phyloP scores from a whole-genome alignment of 371 early-diverging fungal species.

The Sporodiniella umbellata region DNA sequence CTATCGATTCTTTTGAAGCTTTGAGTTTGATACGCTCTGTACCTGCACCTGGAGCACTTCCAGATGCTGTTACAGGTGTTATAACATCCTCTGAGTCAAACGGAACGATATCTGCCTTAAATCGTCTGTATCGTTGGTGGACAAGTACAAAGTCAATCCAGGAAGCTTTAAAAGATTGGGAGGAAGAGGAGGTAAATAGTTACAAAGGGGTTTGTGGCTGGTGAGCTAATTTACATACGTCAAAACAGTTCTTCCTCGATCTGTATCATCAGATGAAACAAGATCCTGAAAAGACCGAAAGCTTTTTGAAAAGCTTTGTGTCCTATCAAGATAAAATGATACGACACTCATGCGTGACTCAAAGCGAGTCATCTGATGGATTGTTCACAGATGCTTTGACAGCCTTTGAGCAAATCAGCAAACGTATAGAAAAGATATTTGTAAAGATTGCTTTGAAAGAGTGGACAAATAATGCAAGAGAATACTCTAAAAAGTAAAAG shows the following conservation, averaged over 20 bases:
- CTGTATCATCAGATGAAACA: slow-evolving; percentile 46
- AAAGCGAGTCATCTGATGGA: slow-evolving; percentile 2
- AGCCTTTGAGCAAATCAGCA: slow-evolving; percentile 29
- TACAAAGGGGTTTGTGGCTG: neutral
- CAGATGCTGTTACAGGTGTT: slow-evolving; percentile 48
- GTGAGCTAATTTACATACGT: neutral
- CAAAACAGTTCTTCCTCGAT: slow-evolving; percentile 52
- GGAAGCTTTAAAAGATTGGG: slow-evolving; percentile 47
- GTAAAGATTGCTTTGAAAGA: slow-evolving; percentile 56
- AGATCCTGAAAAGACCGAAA: slow-evolving; percentile 5
- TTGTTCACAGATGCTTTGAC: slow-evolving; percentile 23
- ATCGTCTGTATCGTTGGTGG: slow-evolving; percentile 52
- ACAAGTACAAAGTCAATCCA: slow-evolving; percentile 41
- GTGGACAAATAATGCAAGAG: slow-evolving; percentile 52
- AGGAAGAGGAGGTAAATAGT: slow-evolving; percentile 54
- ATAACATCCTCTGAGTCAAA: slow-evolving; percentile 34
- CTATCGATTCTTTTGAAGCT: slow-evolving; percentile 52
- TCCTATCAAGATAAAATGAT: slow-evolving; percentile 13
- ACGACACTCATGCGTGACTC: slow-evolving; percentile 3
- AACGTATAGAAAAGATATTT: slow-evolving; percentile 51
- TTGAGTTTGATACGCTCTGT: slow-evolving; percentile 45
- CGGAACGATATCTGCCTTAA: slow-evolving; percentile 37
- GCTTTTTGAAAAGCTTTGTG: neutral
- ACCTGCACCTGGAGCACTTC: slow-evolving; percentile 49
- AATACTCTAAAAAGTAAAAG: slow-evolving; percentile 58